phyloP scores from a whole-genome alignment of 495 filamentous ascomycete species.

The Thozetella sp. region DNA sequence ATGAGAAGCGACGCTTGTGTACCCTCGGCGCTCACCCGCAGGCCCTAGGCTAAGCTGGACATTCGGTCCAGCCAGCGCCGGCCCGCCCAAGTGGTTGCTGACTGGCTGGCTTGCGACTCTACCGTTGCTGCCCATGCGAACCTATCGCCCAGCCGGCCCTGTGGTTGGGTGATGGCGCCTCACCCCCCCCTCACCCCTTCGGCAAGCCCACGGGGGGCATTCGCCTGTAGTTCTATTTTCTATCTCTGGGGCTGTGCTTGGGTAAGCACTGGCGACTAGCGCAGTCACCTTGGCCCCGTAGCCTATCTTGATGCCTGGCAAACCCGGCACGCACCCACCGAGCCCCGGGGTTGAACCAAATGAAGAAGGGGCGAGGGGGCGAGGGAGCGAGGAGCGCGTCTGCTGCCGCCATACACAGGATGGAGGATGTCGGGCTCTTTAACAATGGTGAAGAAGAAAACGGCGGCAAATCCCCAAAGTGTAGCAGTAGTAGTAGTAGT shows the following conservation, averaged over 20 bases:
- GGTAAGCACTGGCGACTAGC: no score
- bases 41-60: background rate
- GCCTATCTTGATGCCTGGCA: background rate
- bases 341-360: background rate
- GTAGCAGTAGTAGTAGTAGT: no score
- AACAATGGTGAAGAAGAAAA: no score
- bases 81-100: no score
- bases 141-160: background rate
- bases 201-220: no score
- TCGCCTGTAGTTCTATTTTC: background rate
- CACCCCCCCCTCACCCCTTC: background rate
- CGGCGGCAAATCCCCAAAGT: no score
- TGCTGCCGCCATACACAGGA: no score
- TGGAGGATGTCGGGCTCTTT: no score
- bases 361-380: background rate
- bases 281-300: no score
- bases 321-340: no score
- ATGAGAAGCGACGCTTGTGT: background rate
- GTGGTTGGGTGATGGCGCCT: background rate
- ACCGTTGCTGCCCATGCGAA: no score
- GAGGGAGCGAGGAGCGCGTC: background rate
- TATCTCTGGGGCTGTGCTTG: background rate
- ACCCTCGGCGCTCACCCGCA: background rate
- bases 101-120: no score
- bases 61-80: background rate